Evolutionary conservation across 2,329 filamentous ascomycete species (phyloP), one percentile per base, ranked within the genome.

Genomic region (Mycocentrospora acerina): DNA sequence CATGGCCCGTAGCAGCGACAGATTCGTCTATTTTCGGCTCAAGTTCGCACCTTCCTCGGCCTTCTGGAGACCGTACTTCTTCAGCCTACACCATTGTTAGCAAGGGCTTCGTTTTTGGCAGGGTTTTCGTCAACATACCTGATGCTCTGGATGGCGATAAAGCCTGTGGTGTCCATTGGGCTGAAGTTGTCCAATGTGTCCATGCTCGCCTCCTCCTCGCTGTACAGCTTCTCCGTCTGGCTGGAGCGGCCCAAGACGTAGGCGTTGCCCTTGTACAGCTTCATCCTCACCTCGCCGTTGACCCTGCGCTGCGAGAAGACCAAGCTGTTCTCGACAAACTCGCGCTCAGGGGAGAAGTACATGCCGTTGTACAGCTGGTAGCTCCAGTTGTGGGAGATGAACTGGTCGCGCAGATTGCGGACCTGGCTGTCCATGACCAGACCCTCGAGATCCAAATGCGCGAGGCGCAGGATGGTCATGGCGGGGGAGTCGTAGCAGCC

Each of bases 121-220:
- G 7, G 29, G 12, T 15, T 4, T 25, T 7, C n/a, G n/a, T n/a
- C n/a, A 16, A 24, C 29, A 32, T 12, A 42, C 46, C 62, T 54
- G 25, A 86, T 85, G 48, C 80, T 80, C 59, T 91, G 76, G 55
- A 89, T 83, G 36, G 76, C 77, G 60, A 91, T 82, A 70, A 85
- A 85, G 22, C 81, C 81, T 27, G 79, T 83, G 28, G 82, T 84
- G 58, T 85, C 83, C 44, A 72, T 71, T 13, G 83, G 82, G 53
- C 74, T 74, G 62, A 87, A 87, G 68, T 82, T 79, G 52, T 78
- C 82, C 51, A 87, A 77, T 51, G 81, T 81, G 62, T 89, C 85
- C 83, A 87, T 86, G 51, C 73, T 78, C 46, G 76, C 77, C 72
- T 85, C 83, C 56, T 74, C 74, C 69, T 77, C 79, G 55, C 78